Evolutionary conservation across 2,329 filamentous ascomycete genomes (phyloP).

Genomic region (Monilinia polystroma): DNA sequence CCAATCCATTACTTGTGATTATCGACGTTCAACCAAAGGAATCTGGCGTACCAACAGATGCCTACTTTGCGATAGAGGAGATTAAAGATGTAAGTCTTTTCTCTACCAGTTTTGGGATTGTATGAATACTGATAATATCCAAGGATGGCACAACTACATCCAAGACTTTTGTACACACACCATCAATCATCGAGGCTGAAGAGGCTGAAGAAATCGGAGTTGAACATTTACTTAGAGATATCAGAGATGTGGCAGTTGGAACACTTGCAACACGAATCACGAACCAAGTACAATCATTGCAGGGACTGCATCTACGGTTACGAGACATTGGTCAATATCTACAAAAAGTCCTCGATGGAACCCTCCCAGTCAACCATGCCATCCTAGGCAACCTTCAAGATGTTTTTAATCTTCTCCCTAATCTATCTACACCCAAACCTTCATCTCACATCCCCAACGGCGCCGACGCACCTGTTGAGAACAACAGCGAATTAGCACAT

Average conservation of each 20-base stretch:
- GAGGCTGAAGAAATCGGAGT: constrained; percentile 99
- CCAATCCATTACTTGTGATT: constrained; percentile 93
- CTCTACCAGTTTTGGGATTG: neutral
- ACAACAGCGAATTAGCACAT: constrained; percentile 84
- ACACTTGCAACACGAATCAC: constrained; percentile 96
- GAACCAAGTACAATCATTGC: constrained; percentile 94
- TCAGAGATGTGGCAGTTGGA: constrained; percentile 95
- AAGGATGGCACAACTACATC: constrained; percentile 96
- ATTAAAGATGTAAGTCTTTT: constrained; percentile 84
- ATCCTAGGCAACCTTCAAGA: constrained; percentile 99
- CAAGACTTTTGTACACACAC: constrained; percentile 97
- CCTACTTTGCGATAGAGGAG: constrained; percentile 98
- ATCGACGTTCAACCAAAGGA: constrained; percentile 98
- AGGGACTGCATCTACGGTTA: constrained; percentile 90
- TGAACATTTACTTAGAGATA: constrained; percentile 95
- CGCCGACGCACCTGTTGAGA: constrained; percentile 46
- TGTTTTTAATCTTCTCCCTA: constrained; percentile 96
- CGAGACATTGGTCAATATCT: constrained; percentile 95
- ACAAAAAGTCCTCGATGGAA: constrained; percentile 89
- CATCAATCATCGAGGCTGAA: constrained; percentile 97
- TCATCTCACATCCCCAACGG: constrained; percentile 54
- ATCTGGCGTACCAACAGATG: constrained; percentile 94
- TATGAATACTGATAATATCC: constrained; percentile 24
- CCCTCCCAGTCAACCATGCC: constrained; percentile 93
- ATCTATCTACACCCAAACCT: constrained; percentile 79